A percentile compares a stretch with the other conserved stretches of the same genome.
Evolutionary conservation across 192 early-diverging fungal genomes (phyloP).

Genomic region (Backusella morwellensis): DNA sequence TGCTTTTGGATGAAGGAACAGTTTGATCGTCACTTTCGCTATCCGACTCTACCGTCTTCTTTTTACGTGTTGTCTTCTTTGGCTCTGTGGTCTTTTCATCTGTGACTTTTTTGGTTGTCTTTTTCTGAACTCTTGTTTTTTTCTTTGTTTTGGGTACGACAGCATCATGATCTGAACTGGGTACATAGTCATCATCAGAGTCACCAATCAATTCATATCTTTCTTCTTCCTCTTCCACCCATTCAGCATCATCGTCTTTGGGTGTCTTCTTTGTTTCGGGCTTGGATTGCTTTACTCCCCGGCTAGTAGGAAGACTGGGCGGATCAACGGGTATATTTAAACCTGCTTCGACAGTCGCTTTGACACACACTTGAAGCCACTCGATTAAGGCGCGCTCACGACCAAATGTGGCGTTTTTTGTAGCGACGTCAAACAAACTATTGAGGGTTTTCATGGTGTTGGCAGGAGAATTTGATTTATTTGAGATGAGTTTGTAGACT

Average conservation of each 20-base stretch:
- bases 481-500: slow-evolving; percentile 4
- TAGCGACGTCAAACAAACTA: slow-evolving; percentile 24
- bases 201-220: slow-evolving; percentile 20
- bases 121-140: not conserved
- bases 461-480: slow-evolving; percentile 26
- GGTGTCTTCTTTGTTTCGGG: not conserved
- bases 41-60: not conserved
- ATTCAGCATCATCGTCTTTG: not conserved
- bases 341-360: slow-evolving; percentile 7
- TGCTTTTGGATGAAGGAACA: slow-evolving; percentile 9
- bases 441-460: slow-evolving; percentile 22
- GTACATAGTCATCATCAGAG: slow-evolving; percentile 29
- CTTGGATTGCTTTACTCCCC: not conserved
- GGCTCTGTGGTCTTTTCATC: not conserved
- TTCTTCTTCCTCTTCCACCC: slow-evolving; percentile 12
- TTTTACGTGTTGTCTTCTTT: slow-evolving; percentile 12
- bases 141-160: slow-evolving; percentile 5
- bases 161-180: slow-evolving; percentile 3
- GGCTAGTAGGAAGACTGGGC: not conserved
- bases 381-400: slow-evolving; percentile 22
- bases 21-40: slow-evolving; percentile 9
- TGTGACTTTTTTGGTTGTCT: not conserved
- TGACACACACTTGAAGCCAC: slow-evolving; percentile 33
- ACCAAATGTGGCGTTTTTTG: slow-evolving; percentile 2
- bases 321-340: not conserved